phyloP scores from a whole-genome alignment of 2,329 filamentous ascomycete species.

The Akanthomyces lecanii region DNA sequence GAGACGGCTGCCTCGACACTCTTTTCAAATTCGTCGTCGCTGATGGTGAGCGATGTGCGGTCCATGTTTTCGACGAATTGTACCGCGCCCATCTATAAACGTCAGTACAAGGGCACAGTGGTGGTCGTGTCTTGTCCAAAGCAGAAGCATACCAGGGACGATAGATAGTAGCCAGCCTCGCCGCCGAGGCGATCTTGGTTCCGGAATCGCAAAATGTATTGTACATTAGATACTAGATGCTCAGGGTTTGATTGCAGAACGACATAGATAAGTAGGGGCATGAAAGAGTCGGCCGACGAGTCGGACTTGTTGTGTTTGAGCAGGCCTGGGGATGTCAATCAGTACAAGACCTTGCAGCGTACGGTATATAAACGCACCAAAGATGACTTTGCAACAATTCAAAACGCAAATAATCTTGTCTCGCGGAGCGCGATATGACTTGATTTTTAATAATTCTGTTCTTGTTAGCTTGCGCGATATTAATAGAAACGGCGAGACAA shows the following conservation, averaged over 20 bases:
- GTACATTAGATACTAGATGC: constrained; percentile 93
- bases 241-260: constrained; percentile 93
- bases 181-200: constrained; percentile 96
- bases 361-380: constrained; percentile 55
- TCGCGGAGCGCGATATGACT: constrained; percentile 90
- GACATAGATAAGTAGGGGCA: constrained; percentile 91
- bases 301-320: constrained; percentile 90
- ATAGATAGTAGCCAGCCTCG: constrained; percentile 98
- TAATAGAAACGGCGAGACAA: constrained; percentile 6
- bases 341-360: background rate
- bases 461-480: constrained; percentile 16
- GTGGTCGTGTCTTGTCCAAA: background rate
- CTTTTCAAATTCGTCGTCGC: constrained; percentile 89
- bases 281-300: constrained; percentile 93
- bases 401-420: constrained; percentile 98
- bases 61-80: constrained; percentile 97
- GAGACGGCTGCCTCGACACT: constrained; percentile 97
- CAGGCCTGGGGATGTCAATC: constrained; percentile 52
- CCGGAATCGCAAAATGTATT: constrained; percentile 94
- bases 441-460: constrained; percentile 87
- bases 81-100: constrained; percentile 73
- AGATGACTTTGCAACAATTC: constrained; percentile 99
- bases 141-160: constrained; percentile 64
- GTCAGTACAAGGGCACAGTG: background rate
- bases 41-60: constrained; percentile 86